Evolutionary conservation across 345 rosid species (phyloP).

Genomic region (Melaleuca alternifolia): DNA sequence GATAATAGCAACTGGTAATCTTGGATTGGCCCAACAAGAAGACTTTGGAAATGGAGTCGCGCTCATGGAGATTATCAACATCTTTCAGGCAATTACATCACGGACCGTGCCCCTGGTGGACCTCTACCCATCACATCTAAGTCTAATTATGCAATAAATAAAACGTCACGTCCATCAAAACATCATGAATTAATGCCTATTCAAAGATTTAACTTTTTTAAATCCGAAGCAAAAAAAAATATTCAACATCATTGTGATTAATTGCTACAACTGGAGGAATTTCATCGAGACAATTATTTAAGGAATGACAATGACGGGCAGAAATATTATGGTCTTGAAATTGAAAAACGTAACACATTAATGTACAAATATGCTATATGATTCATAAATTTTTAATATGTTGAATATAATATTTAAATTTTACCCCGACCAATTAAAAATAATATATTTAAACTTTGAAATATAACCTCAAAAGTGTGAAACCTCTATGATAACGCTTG

Average conservation of each 20-base stretch:
- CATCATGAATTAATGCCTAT: not conserved
- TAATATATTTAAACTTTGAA: not conserved
- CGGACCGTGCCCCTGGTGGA: not conserved
- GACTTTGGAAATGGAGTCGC: not conserved
- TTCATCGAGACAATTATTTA: not conserved
- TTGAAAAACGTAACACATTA: not conserved
- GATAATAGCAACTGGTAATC: not conserved
- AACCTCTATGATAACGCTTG: not conserved
- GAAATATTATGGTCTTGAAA: not conserved
- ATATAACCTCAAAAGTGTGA: not conserved
- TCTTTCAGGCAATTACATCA: not conserved
- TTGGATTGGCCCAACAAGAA: not conserved
- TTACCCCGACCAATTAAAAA: not conserved
- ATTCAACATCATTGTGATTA: not conserved
- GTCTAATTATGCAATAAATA: not conserved
- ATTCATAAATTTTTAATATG: no score
- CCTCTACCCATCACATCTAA: not conserved
- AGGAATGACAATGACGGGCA: not conserved
- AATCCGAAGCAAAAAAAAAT: not conserved
- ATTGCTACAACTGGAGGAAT: not conserved
- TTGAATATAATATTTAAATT: no score
- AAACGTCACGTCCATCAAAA: not conserved
- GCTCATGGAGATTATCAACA: not conserved
- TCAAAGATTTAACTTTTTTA: not conserved
- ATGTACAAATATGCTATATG: no score